Base-by-base conservation (phyloP, 2,329 filamentous ascomycete genomes). In the Aureobasidium subglaciale region DNA sequence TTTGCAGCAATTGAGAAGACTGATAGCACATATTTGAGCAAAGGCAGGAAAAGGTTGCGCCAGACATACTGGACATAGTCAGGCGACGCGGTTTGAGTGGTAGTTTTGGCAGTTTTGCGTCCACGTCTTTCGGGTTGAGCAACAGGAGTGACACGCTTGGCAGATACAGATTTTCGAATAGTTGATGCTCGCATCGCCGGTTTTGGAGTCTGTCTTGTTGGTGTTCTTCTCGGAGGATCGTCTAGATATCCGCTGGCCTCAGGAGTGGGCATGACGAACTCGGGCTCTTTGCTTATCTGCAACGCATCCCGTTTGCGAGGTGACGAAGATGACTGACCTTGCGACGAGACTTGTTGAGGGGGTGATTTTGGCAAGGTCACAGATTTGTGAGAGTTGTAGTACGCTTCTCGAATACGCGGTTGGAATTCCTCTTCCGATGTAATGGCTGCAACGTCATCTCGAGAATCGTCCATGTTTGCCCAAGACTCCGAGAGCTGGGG, bases 1-100 rank as follows among this genome's bases (percentile, higher is more conserved):
- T 77, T 74, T 46, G 89, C 75, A 2, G 83, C 79, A 54, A 84
- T 76, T 5, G 73, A 73, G 11, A 87, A 58, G 15, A 88, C 73
- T 27, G 80, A 80, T 2, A 80, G 59, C 3, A 73, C 57, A 76
- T 84, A 87, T 8, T 59, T 64, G 11, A 74, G 30, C 2, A 71
- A 27, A 1, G 75, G 73, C 4, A 57, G 62, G 2, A 69, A 29
- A 5, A 72, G 52, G 15, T 68, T 66, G 3, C 61, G 34, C 65
- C 67, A 73, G 15, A 71, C 38, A 1, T 67, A 57, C 8, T 59
- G 56, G 8, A 50, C 11, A 35, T 55, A 56, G 20, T 41, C 25
- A 13, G 13, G 30, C 10, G 55, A 25, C 4, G 11, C 35, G n/a
- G 49, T 25, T 5, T 53, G 15, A 16, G 40, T 27, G 22, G 22